Percentiles rank a stretch among this genome's conserved stretches.
These are phyloP conservation scores for Torulaspora maleeae DNA, from an alignment of 805 yeast genomes.

Conservation along the genomic window DNA sequence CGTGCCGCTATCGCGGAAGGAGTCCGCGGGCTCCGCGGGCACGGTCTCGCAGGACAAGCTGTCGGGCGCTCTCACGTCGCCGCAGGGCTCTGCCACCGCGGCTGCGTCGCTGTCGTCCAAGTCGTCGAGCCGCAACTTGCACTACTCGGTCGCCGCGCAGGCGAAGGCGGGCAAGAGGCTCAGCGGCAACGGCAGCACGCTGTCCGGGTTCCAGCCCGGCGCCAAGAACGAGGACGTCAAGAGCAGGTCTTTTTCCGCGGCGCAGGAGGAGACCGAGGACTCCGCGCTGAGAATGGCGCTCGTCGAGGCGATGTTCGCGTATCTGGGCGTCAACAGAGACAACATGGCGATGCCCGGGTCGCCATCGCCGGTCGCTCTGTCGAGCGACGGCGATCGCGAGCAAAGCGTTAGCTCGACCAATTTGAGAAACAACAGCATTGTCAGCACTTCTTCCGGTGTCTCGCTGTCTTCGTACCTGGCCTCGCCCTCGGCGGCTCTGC, in stretches of 20 bases:
- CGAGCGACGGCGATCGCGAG: conserved; percentile 2
- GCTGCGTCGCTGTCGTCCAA: conserved; percentile 7
- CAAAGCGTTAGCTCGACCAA: not conserved
- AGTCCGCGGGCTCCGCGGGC: conserved; percentile 7
- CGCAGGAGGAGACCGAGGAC: conserved; percentile 70
- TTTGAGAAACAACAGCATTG: conserved; percentile 6
- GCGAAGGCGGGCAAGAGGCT: not conserved
- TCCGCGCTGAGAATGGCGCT: conserved; percentile 57
- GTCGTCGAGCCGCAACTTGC: conserved; percentile 4
- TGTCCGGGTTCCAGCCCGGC: conserved; percentile 2
- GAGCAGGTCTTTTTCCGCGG: conserved; percentile 42
- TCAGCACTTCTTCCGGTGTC: conserved; percentile 14
- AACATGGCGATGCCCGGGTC: conserved; percentile 24
- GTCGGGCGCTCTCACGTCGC: conserved; percentile 6
- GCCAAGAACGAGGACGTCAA: conserved; percentile 26
- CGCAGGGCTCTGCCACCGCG: conserved; percentile 3
- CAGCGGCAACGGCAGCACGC: not conserved
- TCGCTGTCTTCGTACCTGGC: conserved; percentile 18
- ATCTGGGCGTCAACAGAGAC: conserved; percentile 56
- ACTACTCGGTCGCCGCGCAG: conserved; percentile 2
- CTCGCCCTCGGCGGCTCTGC: conserved; percentile 16
- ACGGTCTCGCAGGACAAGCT: conserved; percentile 2
- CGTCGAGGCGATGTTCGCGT: conserved; percentile 63
- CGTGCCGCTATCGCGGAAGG: conserved; percentile 58
- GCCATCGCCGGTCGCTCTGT: not conserved